These are phyloP conservation scores for Nitzschia sp. DNA, from an alignment of 108 stramenopile species.

Conservation along the genomic window DNA sequence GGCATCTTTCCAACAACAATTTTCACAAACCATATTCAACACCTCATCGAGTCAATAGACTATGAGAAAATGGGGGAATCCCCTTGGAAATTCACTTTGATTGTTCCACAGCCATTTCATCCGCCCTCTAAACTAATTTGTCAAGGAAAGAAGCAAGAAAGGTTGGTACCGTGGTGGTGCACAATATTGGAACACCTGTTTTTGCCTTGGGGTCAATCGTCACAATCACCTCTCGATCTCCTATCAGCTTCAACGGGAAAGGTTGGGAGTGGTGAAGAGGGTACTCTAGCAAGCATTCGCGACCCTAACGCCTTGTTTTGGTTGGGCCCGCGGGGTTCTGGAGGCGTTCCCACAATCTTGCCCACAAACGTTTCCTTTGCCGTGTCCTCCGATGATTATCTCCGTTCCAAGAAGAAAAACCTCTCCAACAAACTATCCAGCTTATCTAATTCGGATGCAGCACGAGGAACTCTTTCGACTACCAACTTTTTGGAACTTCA, in stretches of 20 bases:
- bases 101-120: neutral
- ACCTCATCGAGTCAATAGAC: slow-evolving; percentile 4
- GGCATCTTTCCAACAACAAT: slow-evolving; percentile 16
- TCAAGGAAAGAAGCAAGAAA: slow-evolving; percentile 4
- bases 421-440: neutral
- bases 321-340: neutral
- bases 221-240: too few relatives aligned
- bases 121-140: slow-evolving; percentile 1
- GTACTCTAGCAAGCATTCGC: neutral
- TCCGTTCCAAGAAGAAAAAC: neutral
- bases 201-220: neutral
- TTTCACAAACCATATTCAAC: slow-evolving; percentile 14
- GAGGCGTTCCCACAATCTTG: slow-evolving; percentile 1
- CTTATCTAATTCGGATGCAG: slow-evolving; percentile 10
- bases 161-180: slow-evolving; percentile 20
- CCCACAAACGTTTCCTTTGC: slow-evolving; percentile 13
- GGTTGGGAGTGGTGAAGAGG: neutral
- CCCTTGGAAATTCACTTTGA: slow-evolving; percentile 11
- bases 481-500: slow-evolving; percentile 29
- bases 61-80: slow-evolving; percentile 8
- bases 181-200: slow-evolving; percentile 6
- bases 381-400: slow-evolving; percentile 9
- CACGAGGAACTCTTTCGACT: slow-evolving; percentile 7
- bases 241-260: neutral
- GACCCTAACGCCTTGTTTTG: neutral